These are phyloP conservation scores for Porodaedalea pini DNA, from an alignment of 1,284 basidiomycete species.

Conservation along the genomic window DNA sequence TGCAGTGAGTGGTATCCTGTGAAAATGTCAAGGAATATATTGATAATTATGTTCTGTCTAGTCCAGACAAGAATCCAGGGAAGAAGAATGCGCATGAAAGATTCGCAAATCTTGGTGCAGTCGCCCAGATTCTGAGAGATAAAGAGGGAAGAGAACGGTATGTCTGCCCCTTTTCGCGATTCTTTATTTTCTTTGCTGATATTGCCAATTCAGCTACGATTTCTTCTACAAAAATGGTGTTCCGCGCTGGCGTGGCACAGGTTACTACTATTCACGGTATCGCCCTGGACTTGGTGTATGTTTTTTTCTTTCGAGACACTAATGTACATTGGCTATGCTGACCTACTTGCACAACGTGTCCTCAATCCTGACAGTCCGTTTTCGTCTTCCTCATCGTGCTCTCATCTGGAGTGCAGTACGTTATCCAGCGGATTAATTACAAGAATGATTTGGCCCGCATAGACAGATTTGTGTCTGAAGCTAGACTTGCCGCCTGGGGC, in stretches of 20 bases:
- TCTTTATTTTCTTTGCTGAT: slow-evolving; percentile 2
- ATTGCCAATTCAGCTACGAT: slow-evolving; percentile 57
- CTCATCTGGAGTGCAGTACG: slow-evolving; percentile 74
- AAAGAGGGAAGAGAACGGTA: slow-evolving; percentile 74
- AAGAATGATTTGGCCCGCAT: slow-evolving; percentile 69
- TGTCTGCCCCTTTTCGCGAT: slow-evolving; percentile 29
- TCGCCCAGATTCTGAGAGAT: slow-evolving; percentile 77
- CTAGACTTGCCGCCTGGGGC: slow-evolving; percentile 73
- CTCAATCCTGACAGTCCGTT: slow-evolving; percentile 51
- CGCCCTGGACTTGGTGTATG: slow-evolving; percentile 81
- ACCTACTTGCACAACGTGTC: background rate
- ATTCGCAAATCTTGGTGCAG: slow-evolving; percentile 85
- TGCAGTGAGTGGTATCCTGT: slow-evolving; percentile 70
- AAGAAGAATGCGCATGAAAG: slow-evolving; percentile 79
- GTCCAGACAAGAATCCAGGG: slow-evolving; percentile 90
- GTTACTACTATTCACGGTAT: slow-evolving; percentile 91
- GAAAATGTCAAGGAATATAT: background rate
- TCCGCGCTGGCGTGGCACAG: slow-evolving; percentile 82
- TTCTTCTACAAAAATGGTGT: slow-evolving; percentile 92
- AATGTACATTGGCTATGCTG: background rate
- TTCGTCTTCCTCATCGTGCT: slow-evolving; percentile 70
- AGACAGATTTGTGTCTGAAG: slow-evolving; percentile 59
- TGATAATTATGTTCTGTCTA: slow-evolving; percentile 32
- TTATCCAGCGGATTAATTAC: slow-evolving; percentile 77
- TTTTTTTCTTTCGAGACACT: slow-evolving; percentile 8